Evolutionary conservation across 352 stramenopile genomes (phyloP).

Genomic region (Globisporangium acanthophoron): DNA sequence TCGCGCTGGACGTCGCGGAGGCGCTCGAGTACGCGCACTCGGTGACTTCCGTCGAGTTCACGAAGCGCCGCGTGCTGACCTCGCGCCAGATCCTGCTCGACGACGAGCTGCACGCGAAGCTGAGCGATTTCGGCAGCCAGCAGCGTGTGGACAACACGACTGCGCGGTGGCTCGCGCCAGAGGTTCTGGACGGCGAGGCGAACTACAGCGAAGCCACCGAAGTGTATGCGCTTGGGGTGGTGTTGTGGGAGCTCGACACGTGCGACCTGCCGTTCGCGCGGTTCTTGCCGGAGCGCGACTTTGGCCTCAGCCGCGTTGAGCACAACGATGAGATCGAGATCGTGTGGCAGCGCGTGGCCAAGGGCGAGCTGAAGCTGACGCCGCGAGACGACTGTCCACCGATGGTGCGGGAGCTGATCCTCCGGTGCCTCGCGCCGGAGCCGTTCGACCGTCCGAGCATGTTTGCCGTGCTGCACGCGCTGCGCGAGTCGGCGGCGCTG

Average conservation of each 20-base stretch:
- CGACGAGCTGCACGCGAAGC: conserved; percentile 14
- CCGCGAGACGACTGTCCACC: conserved; percentile 3
- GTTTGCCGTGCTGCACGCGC: conserved; percentile 2
- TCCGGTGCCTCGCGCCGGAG: conserved; percentile 14
- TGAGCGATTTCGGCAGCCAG: conserved; percentile 21
- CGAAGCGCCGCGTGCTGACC: conserved; percentile 18
- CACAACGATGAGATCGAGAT: conserved; percentile 3
- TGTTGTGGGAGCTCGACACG: conserved; percentile 21
- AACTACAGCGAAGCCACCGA: conserved; percentile 21
- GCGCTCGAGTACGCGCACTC: conserved; percentile 24
- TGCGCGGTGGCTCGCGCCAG: conserved; percentile 14
- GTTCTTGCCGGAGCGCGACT: conserved; percentile 9
- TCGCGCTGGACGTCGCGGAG: conserved; percentile 21
- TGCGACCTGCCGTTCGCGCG: conserved; percentile 7
- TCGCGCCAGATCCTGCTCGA: conserved; percentile 23
- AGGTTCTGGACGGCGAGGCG: conserved; percentile 15
- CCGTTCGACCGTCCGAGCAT: conserved; percentile 12
- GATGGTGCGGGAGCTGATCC: conserved; percentile 3
- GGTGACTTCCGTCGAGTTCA: conserved; percentile 6
- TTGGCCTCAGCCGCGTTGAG: conserved; percentile 12
- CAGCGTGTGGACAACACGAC: conserved; percentile 10
- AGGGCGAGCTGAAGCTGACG: conserved; percentile 4
- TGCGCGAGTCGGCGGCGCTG: not conserved
- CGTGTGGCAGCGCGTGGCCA: conserved; percentile 11
- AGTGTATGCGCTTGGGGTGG: conserved; percentile 26